A percentile compares a stretch with the other conserved stretches of the same genome.
Evolutionary conservation across 192 early-diverging fungal genomes (phyloP).

Genomic region (Diversispora epigaea): DNA sequence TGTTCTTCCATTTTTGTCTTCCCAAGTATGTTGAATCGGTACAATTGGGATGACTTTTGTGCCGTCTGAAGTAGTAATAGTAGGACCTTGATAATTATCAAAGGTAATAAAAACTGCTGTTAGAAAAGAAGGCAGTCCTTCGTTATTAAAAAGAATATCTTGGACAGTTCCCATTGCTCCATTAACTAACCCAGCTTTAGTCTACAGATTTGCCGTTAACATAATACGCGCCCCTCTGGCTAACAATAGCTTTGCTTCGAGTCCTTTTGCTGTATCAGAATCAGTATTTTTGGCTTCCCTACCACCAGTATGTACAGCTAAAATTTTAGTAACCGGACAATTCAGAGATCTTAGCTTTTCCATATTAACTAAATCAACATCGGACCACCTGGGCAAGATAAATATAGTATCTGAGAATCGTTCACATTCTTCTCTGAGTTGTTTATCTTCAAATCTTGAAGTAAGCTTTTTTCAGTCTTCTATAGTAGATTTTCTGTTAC

Average conservation of each 20-base stretch:
- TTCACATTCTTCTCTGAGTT: neutral
- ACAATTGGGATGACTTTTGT: neutral
- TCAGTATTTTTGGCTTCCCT: neutral
- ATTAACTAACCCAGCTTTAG: neutral
- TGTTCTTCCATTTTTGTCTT: neutral
- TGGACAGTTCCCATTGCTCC: neutral
- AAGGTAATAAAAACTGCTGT: too few relatives aligned
- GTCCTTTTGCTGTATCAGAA: neutral
- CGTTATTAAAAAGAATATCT: neutral
- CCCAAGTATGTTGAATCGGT: neutral
- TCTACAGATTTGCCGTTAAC: too few relatives aligned
- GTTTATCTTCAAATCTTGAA: constrained; percentile 1
- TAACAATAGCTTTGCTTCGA: neutral
- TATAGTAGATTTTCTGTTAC: neutral
- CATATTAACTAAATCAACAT: neutral
- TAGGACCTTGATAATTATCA: constrained; percentile 4
- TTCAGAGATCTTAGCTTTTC: neutral
- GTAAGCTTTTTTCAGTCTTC: constrained; percentile 1
- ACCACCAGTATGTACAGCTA: neutral
- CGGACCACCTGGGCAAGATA: neutral
- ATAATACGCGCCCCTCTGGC: neutral
- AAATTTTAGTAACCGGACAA: too few relatives aligned
- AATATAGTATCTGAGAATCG: neutral
- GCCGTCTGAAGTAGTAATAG: neutral
- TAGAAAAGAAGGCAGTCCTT: too few relatives aligned